Base-by-base conservation (phyloP, 78 protist genomes). In the Mastigamoeba balamuthi region DNA sequence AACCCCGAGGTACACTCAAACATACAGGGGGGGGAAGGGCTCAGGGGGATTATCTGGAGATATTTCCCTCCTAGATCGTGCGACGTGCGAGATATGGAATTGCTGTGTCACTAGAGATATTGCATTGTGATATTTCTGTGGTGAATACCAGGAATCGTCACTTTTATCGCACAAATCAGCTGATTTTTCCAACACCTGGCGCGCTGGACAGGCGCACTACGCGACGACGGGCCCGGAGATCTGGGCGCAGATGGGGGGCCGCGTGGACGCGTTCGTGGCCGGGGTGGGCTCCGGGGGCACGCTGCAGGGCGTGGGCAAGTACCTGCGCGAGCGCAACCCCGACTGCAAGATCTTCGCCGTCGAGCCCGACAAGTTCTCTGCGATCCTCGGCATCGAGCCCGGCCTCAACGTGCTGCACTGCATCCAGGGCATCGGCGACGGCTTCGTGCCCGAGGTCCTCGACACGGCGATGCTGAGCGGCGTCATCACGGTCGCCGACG, bases 221-320 rank as follows among this genome's bases (percentile, higher is more conserved):
- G 92, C 91, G 36, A 80, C 84, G 17, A 96, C 99, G 23, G 99
- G 95, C 0, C 93, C 70, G 73, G 99, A 96, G 75, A 67, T 96
- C 38, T 30, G 84, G 29, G 78, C 42, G 37, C 90, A 86, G 78
- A 52, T 75, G 41, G 95, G 75, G 8, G 93, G 93, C 58, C 88
- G 89, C 42, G 36, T 93, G 52, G 96, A 93, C 48, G 58, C 78
- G 82, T 10, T 94, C 58, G 97, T 96, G 10, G 74, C 89, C 10
- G 92, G 95, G 3, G 96, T 93, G 0, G 99, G 99, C n/a, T 95
- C 99, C 4, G 97, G 97, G n/a, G 99, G 98, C 40, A 94, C 99
- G 37, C 76, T 94, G 73, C 73, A 91, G 0, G 99, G 99, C 68
- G 82, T 91, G 43, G 97, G 95, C 0, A 58, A 83, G 35, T 72